These are phyloP conservation scores for Colletotrichum sp. DNA, from an alignment of 2,329 filamentous ascomycete species.

Conservation along the genomic window DNA sequence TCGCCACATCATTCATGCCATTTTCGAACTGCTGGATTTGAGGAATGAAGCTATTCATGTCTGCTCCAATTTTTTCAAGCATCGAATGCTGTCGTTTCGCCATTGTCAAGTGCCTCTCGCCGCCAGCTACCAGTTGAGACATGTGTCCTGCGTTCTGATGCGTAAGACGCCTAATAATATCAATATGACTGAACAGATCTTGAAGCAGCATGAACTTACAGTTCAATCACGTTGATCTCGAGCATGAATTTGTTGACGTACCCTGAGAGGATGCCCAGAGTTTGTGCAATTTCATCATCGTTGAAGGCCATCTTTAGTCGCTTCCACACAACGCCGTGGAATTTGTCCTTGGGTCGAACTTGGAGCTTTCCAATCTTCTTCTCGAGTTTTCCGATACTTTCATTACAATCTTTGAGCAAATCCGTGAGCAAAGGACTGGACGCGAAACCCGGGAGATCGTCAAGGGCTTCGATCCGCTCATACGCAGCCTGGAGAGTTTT, in stretches of 20 bases:
- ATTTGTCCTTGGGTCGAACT: not conserved
- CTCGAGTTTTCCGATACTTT: not conserved
- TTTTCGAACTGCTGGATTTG: no score
- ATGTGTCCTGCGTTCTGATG: not conserved
- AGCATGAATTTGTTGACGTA: not conserved
- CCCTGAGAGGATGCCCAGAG: not conserved
- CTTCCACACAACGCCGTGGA: not conserved
- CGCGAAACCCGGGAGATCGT: not conserved
- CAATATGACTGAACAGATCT: not conserved
- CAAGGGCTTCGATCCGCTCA: not conserved
- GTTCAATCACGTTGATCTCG: not conserved
- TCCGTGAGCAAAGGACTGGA: not conserved
- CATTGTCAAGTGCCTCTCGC: not conserved
- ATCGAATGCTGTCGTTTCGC: not conserved
- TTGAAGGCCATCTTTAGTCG: not conserved
- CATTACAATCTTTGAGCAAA: not conserved
- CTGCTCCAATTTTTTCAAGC: not conserved
- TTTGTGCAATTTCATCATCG: not conserved
- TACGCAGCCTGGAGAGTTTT: not conserved
- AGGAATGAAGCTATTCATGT: not conserved
- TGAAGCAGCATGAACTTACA: rapidly evolving
- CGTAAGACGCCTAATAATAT: not conserved
- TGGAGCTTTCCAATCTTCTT: not conserved
- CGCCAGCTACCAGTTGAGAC: not conserved
- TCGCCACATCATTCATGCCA: rapidly evolving